Evolutionary conservation across 169 alveolate species (phyloP).

Genomic region (Plasmodium relictum): DNA sequence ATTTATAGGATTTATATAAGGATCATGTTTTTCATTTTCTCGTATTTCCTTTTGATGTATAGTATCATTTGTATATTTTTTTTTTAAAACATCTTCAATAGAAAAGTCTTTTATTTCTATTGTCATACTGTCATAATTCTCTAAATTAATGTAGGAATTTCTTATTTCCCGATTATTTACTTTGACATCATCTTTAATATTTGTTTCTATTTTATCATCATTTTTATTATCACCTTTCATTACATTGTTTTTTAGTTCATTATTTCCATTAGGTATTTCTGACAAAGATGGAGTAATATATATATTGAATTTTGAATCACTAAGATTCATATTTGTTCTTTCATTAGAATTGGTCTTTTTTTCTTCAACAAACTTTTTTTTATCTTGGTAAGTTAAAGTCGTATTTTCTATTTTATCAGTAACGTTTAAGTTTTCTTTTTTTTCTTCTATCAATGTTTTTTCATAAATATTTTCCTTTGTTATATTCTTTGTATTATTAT

Average conservation of each 20-base stretch:
- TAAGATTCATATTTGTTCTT: constrained; percentile 9
- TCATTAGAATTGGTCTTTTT: neutral
- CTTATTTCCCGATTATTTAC: neutral
- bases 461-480: neutral
- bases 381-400: neutral
- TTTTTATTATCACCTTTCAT: neutral
- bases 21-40: neutral
- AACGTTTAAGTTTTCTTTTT: neutral
- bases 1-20: neutral
- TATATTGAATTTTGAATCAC: constrained; percentile 29
- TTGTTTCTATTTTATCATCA: neutral
- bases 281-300: constrained; percentile 61
- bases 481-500: neutral
- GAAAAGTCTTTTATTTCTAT: constrained; percentile 40
- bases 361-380: neutral
- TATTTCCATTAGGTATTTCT: constrained; percentile 2
- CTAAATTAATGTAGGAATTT: neutral
- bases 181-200: neutral
- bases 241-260: neutral
- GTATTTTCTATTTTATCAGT: neutral
- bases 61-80: constrained; percentile 44
- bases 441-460: neutral
- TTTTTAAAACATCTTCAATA: constrained; percentile 60
- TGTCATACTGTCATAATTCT: constrained; percentile 50
- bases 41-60: constrained; percentile 27